phyloP scores from a whole-genome alignment of 2,329 filamentous ascomycete genomes.

The Colletotrichum limetticola region DNA sequence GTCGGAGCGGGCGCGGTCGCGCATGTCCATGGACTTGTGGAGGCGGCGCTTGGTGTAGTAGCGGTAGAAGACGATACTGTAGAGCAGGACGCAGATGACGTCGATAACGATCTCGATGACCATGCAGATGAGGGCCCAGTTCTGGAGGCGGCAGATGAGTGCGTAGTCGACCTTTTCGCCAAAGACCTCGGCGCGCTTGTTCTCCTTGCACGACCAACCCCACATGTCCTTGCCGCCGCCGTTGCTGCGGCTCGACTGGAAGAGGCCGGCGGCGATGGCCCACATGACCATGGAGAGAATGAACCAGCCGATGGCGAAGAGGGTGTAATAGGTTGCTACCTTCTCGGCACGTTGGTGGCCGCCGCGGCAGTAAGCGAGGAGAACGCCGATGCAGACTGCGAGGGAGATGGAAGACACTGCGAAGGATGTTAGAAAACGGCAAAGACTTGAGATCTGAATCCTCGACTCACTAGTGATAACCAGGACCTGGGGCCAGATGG shows the following conservation, averaged over 20 bases:
- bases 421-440: background rate
- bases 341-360: constrained; percentile 92
- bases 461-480: constrained; percentile 64
- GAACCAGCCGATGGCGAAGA: constrained; percentile 94
- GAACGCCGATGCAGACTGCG: constrained; percentile 79
- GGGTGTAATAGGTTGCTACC: constrained; percentile 92
- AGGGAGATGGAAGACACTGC: constrained; percentile 83
- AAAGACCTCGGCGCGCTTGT: constrained; percentile 82
- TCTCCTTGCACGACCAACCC: constrained; percentile 97
- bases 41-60: constrained; percentile 97
- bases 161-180: constrained; percentile 85
- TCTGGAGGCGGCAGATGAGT: constrained; percentile 91
- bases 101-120: constrained; percentile 97
- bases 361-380: constrained; percentile 87
- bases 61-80: constrained; percentile 95
- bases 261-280: constrained; percentile 84
- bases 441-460: background rate
- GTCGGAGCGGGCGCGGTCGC: constrained; percentile 93
- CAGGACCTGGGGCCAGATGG: constrained; percentile 89
- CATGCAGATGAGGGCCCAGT: constrained; percentile 96
- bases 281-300: constrained; percentile 93
- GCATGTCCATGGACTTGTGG: constrained; percentile 94
- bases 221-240: constrained; percentile 86
- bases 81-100: constrained; percentile 89
- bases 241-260: constrained; percentile 81